Conservation (phyloP, 495 filamentous ascomycete genomes). For the Viridothelium virens region DNA sequence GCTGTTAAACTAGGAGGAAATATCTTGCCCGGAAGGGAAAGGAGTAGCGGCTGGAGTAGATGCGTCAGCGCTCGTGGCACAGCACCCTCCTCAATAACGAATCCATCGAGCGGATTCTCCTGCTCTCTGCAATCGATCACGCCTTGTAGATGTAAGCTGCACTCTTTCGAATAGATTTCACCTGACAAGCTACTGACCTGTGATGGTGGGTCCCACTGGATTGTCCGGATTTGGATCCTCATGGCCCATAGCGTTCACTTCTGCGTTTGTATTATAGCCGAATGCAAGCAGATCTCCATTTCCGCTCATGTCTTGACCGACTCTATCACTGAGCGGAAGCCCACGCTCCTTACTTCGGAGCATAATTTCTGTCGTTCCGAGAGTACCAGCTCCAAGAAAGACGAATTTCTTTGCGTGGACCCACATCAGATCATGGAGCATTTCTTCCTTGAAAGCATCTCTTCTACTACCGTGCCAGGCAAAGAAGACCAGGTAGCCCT, state of each 20-base stretch:
- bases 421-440: constrained; percentile 60
- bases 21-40: constrained; percentile 46
- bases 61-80: constrained; percentile 50
- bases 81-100: constrained; percentile 58
- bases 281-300: constrained; percentile 62
- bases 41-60: constrained; percentile 51
- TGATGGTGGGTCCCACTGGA: constrained; percentile 58
- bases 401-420: constrained; percentile 54
- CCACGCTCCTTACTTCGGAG: constrained; percentile 55
- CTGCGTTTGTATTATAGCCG: constrained; percentile 52
- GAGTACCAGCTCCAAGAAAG: constrained; percentile 53
- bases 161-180: background rate
- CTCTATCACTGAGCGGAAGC: constrained; percentile 47
- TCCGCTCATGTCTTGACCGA: constrained; percentile 57
- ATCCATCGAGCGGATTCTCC: constrained; percentile 53
- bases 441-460: constrained; percentile 47
- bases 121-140: constrained; percentile 54
- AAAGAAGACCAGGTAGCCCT: constrained; percentile 57
- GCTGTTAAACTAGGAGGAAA: constrained; percentile 36
- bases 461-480: constrained; percentile 57
- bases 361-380: constrained; percentile 60
- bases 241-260: constrained; percentile 50
- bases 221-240: constrained; percentile 41
- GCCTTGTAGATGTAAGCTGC: background rate
- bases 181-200: constrained; percentile 27